Evolutionary conservation across 495 filamentous ascomycete species (phyloP).

Genomic region (Friedmanniomyces endolithicus): DNA sequence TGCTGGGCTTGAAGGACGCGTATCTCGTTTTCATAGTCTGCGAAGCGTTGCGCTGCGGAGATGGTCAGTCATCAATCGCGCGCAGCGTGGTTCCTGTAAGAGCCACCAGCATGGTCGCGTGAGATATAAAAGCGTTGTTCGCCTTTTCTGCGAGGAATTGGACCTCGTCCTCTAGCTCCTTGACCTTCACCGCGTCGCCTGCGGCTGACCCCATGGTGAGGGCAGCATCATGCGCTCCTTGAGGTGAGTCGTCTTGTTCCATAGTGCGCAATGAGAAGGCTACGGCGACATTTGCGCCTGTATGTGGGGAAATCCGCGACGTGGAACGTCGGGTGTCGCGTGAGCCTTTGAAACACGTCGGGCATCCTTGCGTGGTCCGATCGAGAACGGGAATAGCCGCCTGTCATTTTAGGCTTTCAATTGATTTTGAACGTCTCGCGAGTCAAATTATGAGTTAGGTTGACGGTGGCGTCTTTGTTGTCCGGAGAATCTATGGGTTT

Average conservation of each 20-base stretch:
- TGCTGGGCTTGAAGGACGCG: conserved; percentile 42
- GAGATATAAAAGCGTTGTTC: conserved; percentile 52
- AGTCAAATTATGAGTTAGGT: too few relatives aligned
- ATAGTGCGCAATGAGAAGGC: too few relatives aligned
- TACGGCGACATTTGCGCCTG: background rate
- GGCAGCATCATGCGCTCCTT: conserved; percentile 10
- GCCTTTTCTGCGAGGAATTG: conserved; percentile 61
- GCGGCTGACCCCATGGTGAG: conserved; percentile 1
- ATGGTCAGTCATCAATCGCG: background rate
- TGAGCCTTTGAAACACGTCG: background rate
- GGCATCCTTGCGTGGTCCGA: too few relatives aligned
- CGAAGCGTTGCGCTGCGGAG: conserved; percentile 18
- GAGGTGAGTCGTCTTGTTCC: too few relatives aligned
- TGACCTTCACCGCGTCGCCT: conserved; percentile 39
- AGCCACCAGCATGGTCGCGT: background rate
- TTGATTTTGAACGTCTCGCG: too few relatives aligned
- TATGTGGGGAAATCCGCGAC: background rate
- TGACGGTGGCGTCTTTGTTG: too few relatives aligned
- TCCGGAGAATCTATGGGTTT: too few relatives aligned
- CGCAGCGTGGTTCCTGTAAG: too few relatives aligned
- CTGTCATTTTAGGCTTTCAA: too few relatives aligned
- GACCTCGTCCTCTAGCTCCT: conserved; percentile 73
- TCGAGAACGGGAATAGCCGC: too few relatives aligned
- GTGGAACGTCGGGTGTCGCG: background rate
- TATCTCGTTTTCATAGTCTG: too few relatives aligned